Evolutionary conservation across 768 basidiomycete genomes (phyloP).

Genomic region (Termitomyces sp.): DNA sequence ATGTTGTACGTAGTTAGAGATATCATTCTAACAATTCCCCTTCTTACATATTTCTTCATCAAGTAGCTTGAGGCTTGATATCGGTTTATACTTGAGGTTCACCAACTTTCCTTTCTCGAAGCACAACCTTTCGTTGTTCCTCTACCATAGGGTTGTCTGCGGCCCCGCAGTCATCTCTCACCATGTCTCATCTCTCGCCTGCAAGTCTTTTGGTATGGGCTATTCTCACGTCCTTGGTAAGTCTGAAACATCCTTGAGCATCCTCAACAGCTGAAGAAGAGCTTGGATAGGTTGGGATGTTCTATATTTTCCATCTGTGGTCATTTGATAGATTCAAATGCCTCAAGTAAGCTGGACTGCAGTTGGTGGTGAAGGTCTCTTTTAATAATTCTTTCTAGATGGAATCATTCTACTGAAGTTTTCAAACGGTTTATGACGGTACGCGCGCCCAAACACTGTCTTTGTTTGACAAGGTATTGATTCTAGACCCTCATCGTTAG

Average conservation of each 20-base stretch:
- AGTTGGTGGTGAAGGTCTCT: neutral
- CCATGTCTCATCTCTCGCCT: slow-evolving; percentile 64
- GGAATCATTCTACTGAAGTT: slow-evolving; percentile 67
- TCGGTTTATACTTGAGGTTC: too few relatives aligned
- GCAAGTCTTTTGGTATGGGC: slow-evolving; percentile 63
- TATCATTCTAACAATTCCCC: too few relatives aligned
- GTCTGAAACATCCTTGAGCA: slow-evolving; percentile 15
- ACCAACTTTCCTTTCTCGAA: too few relatives aligned
- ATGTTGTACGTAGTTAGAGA: too few relatives aligned
- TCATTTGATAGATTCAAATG: slow-evolving; percentile 78
- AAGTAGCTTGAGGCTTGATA: too few relatives aligned
- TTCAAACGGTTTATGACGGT: slow-evolving; percentile 66
- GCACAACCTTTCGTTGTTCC: slow-evolving; percentile 10
- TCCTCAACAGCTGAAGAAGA: neutral
- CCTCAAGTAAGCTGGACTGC: slow-evolving; percentile 42
- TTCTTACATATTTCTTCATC: too few relatives aligned
- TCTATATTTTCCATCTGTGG: slow-evolving; percentile 73
- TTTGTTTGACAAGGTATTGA: neutral
- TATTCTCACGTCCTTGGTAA: slow-evolving; percentile 46
- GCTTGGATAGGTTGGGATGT: slow-evolving; percentile 45
- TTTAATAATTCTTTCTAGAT: slow-evolving; percentile 35
- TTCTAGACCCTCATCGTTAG: slow-evolving; percentile 31
- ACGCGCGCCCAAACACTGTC: neutral
- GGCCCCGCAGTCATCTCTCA: slow-evolving; percentile 5
- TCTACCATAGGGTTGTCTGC: slow-evolving; percentile 1